Evolutionary conservation across 208 protist genomes (phyloP).

Genomic region (Ichthyophonus hoferi): DNA sequence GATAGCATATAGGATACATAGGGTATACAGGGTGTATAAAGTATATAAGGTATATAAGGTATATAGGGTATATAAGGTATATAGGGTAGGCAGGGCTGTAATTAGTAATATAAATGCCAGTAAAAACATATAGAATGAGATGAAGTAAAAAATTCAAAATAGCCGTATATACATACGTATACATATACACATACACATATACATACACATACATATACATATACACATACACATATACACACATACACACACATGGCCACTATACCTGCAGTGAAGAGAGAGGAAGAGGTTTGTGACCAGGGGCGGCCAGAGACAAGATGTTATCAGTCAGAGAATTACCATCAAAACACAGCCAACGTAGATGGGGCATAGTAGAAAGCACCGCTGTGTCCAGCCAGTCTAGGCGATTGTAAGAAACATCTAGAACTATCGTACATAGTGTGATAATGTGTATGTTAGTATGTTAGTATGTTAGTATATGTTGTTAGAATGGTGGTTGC

Average conservation of each 20-base stretch:
- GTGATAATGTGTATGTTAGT: background rate
- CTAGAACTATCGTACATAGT: background rate
- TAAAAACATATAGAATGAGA: no score
- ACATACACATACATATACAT: background rate
- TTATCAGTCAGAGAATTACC: background rate
- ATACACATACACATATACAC: background rate
- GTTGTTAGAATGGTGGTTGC: no score
- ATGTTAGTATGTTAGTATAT: background rate
- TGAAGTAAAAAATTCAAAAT: no score
- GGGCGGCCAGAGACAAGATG: background rate
- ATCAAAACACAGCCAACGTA: background rate
- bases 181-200: no score
- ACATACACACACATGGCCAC: background rate
- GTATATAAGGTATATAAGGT: no score
- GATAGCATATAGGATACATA: background rate
- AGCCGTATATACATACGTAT: no score
- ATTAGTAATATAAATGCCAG: no score
- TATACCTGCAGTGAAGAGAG: background rate
- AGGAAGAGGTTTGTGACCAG: background rate
- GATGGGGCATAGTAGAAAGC: background rate
- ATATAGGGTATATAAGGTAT: no score
- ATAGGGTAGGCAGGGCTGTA: no score
- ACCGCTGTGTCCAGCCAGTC: background rate
- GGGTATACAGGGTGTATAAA: no score
- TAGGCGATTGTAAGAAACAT: background rate